Conservation (phyloP, 352 stramenopile species). For the Phytophthora podocarpi region DNA sequence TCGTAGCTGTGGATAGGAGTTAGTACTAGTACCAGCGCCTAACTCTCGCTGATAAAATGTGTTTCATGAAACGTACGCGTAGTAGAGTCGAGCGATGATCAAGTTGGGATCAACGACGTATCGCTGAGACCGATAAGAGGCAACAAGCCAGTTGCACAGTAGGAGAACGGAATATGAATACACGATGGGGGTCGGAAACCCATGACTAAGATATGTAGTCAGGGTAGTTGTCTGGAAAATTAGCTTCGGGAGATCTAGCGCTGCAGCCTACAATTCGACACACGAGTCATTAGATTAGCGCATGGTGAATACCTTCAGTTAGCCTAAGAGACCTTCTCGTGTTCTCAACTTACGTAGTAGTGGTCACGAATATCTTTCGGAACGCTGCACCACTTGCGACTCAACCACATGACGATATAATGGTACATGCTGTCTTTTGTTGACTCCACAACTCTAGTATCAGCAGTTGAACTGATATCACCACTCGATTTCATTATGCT, state of each 20-base stretch:
- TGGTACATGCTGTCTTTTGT: too few species aligned
- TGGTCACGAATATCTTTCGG: slow-evolving; percentile 28
- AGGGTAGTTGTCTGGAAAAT: slow-evolving; percentile 55
- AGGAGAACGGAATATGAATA: slow-evolving; percentile 47
- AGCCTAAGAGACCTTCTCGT: background rate
- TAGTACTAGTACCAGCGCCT: too few species aligned
- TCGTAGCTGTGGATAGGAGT: slow-evolving; percentile 41
- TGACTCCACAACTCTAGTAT: background rate
- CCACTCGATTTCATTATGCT: background rate
- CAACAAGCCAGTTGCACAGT: slow-evolving; percentile 50
- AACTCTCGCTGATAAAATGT: too few species aligned
- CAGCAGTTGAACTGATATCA: background rate
- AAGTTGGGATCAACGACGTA: slow-evolving; percentile 38
- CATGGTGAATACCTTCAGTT: background rate
- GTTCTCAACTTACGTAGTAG: slow-evolving; percentile 26
- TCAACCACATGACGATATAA: slow-evolving; percentile 1
- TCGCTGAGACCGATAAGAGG: slow-evolving; percentile 51
- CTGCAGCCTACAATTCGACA: slow-evolving; percentile 41
- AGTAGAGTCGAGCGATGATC: slow-evolving; percentile 39
- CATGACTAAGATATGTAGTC: slow-evolving; percentile 45
- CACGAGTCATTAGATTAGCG: background rate
- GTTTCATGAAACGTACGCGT: slow-evolving; percentile 28
- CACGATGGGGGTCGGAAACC: slow-evolving; percentile 47
- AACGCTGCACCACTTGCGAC: slow-evolving; percentile 1
- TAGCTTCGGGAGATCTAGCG: slow-evolving; percentile 53